Evolutionary conservation across 2,329 filamentous ascomycete species (phyloP), one percentile per base, ranked within the genome.

Genomic region (Fusarium stilboides): DNA sequence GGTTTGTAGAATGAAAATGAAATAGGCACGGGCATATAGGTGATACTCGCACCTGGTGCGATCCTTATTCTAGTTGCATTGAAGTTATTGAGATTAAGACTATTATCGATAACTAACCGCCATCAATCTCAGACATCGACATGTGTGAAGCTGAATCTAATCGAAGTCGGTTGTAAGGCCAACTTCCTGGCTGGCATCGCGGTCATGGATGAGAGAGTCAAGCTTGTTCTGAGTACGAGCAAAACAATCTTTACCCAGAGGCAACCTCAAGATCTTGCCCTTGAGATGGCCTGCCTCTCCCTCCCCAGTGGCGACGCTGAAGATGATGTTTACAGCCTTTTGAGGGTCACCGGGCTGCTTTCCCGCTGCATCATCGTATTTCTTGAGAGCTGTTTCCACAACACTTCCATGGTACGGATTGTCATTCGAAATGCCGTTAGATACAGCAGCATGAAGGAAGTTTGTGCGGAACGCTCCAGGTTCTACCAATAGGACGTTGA

Each of bases 381-480:
- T 73, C 2, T 72, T 61, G 7, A 76, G 59, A 8, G 69, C 71
- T 19, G 72, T 68, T 10, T 66, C 70, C 2, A 76, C 73, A 1
- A 71, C 65, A 3, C 73, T 76, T 20, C 71, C 76, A 43, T 77
- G 64, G 53, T 81, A 81, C 2, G 70, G 69, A 12, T 70, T 64
- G 3, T 69, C 66, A 13, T 67, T 64, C 2, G 61, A 51, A 8
- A 69, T 62, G 9, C 73, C 63, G 47, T 60, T 75, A 34, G 68
- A 66, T 6, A 65, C 31, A 36, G 68, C 74, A 49, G 74, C 72
- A 40, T 60, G 59, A 22, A 85, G 73, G 55, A 86, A 82, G n/a
- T 81, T 81, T 13, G 85, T 87, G 4, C 84, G 78, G 64, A 86
- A 87, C 39, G 80, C 81, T 3, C 85, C 85, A 1, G 83, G 84